Conservation (phyloP, 345 rosid species). For the Cochlearia excelsa region DNA sequence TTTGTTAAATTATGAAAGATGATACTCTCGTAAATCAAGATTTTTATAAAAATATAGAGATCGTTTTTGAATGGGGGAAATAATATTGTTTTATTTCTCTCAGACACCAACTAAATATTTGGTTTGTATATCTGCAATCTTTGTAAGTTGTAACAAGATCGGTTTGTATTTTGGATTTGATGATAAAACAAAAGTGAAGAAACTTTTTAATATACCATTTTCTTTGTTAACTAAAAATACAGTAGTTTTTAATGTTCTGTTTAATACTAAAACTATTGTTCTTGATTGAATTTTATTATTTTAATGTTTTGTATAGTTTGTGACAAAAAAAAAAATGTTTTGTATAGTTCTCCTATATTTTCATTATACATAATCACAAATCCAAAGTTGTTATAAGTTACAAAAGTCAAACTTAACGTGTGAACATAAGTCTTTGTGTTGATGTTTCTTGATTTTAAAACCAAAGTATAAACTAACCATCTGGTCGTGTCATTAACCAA, state of each 20-base stretch:
- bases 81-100: background rate
- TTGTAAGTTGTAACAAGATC: no score
- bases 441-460: conserved; percentile 25
- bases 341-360: no score
- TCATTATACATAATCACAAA: no score
- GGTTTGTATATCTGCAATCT: background rate
- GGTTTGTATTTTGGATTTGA: background rate
- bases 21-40: no score
- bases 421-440: conserved; percentile 22
- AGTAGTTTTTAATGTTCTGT: no score
- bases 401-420: conserved; percentile 28
- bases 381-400: no score
- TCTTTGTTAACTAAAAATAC: no score
- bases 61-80: background rate
- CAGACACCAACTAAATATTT: background rate
- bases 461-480: background rate
- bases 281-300: no score
- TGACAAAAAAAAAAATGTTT: no score
- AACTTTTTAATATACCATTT: background rate
- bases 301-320: no score
- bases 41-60: background rate
- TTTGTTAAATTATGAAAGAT: no score
- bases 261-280: no score
- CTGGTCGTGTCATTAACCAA: conserved; percentile 22
- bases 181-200: background rate